Percentiles rank a stretch among this genome's conserved stretches.
Conservation (phyloP, 306 rosid genomes). For the Fragaria vesca region DNA sequence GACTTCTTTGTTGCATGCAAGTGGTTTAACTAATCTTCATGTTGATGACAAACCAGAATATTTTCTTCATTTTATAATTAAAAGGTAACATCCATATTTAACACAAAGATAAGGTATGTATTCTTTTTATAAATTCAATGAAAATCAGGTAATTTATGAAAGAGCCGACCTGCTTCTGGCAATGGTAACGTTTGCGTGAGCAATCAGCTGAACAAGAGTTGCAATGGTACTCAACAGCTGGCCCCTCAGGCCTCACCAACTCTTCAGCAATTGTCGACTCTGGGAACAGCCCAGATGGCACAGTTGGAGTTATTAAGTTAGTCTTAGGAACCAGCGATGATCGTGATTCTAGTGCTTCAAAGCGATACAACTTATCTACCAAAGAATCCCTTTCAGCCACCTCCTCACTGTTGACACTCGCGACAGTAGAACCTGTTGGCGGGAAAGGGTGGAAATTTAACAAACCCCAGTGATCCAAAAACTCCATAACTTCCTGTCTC, state of each 20-base stretch:
- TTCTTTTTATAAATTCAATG: background rate
- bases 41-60: background rate
- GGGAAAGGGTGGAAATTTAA: slow-evolving; percentile 87
- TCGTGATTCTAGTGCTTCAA: slow-evolving; percentile 56
- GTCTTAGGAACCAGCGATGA: slow-evolving; percentile 54
- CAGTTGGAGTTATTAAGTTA: slow-evolving; percentile 41
- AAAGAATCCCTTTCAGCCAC: slow-evolving; percentile 46
- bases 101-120: background rate
- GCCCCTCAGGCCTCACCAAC: slow-evolving; percentile 74
- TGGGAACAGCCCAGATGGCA: slow-evolving; percentile 72
- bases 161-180: slow-evolving; percentile 87
- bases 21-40: background rate
- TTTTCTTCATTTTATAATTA: background rate
- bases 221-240: slow-evolving; percentile 92
- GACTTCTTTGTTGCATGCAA: background rate
- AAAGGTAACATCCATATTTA: background rate
- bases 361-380: slow-evolving; percentile 72
- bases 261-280: slow-evolving; percentile 75
- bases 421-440: slow-evolving; percentile 42
- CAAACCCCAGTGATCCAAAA: slow-evolving; percentile 92
- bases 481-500: slow-evolving; percentile 81
- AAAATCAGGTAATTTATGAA: background rate
- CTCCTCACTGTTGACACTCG: slow-evolving; percentile 37
- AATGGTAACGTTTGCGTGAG: slow-evolving; percentile 96
- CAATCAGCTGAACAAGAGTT: slow-evolving; percentile 96